Base-by-base conservation (phyloP, 371 early-diverging fungal species). In the Mortierella sp. region DNA sequence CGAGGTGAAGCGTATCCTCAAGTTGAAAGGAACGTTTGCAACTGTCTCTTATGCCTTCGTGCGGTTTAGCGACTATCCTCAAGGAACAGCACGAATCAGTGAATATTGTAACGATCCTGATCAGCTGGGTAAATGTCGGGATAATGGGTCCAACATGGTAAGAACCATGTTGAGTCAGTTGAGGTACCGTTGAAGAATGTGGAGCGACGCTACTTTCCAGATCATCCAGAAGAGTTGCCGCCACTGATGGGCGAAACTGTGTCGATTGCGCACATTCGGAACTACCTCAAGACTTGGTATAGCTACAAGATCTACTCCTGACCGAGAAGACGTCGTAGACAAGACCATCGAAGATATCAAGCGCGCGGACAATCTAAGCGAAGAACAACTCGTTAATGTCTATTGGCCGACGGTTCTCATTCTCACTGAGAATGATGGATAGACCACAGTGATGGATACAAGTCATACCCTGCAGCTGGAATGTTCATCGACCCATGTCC, bases 1-100 rank as follows among this genome's bases (percentile, higher is more conserved):
- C 10, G 90, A 91, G 67, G 82, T 82, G 16, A 82, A 82, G 51
- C 87, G 91, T 10, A 86, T 90, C n/a, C 81, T 92, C 29, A 85
- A 84, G 29, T 87, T 86, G 25, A 67, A 71, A 5, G 93, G 93
- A 14, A 90, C 91, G 0, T 76, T 92, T 34, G 91, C 88, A 4
- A 79, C 90, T 22, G 83, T 89, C 54, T 85, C 88, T 1, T 91
- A 91, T 63, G 76, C 71, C 14, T 85, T 82, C 45, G 79, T 77
- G 24, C 56, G 72, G 44, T 80, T 90, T 55, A 69, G 76, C 25
- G 71, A 69, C 63, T 70, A 72, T 51, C 81, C 73, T 40, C 73
- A 66, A 52, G 82, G 80, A 0, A 67, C 66, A 48, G 71, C 49
- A n/a, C 53, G 61, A 43, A 59, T 79, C 57, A 46, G 63, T 27